phyloP scores from a whole-genome alignment of 2,329 filamentous ascomycete genomes.

The Clonostachys byssicola region DNA sequence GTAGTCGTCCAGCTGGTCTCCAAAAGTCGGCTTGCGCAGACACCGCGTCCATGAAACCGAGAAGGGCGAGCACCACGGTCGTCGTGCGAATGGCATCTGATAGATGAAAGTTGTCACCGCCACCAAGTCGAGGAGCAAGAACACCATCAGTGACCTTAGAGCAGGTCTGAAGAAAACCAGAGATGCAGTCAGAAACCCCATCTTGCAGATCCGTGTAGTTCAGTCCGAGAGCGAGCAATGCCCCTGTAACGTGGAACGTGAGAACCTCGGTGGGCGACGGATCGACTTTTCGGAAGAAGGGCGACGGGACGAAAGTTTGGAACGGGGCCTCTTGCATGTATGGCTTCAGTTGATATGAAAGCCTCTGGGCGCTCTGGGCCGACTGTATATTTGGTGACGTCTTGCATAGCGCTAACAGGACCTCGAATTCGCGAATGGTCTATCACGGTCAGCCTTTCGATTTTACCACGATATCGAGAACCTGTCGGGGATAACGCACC shows the following conservation, averaged over 20 bases:
- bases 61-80: slow-evolving; percentile 76
- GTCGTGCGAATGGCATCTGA: slow-evolving; percentile 67
- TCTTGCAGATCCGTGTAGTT: slow-evolving; percentile 67
- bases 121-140: slow-evolving; percentile 46
- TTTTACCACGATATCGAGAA: slow-evolving; percentile 8
- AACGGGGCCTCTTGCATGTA: slow-evolving; percentile 83
- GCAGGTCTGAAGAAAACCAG: slow-evolving; percentile 70
- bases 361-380: slow-evolving; percentile 67
- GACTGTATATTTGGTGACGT: slow-evolving; percentile 74
- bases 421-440: slow-evolving; percentile 88
- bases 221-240: slow-evolving; percentile 75
- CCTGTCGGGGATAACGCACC: slow-evolving; percentile 34
- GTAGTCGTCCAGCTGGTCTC: slow-evolving; percentile 68
- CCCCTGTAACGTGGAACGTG: slow-evolving; percentile 72
- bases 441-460: slow-evolving; percentile 23
- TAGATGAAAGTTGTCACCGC: slow-evolving; percentile 53
- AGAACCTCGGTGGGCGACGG: slow-evolving; percentile 87
- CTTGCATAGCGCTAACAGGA: slow-evolving; percentile 86
- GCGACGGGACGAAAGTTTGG: slow-evolving; percentile 74
- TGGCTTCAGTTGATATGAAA: slow-evolving; percentile 73
- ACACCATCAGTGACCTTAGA: slow-evolving; percentile 53
- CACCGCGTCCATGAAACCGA: slow-evolving; percentile 84
- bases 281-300: slow-evolving; percentile 76
- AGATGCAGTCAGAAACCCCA: slow-evolving; percentile 61
- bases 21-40: slow-evolving; percentile 78